These are phyloP conservation scores for Kluyveromyces dobzhanskii DNA, from an alignment of 805 yeast genomes.

Conservation along the genomic window DNA sequence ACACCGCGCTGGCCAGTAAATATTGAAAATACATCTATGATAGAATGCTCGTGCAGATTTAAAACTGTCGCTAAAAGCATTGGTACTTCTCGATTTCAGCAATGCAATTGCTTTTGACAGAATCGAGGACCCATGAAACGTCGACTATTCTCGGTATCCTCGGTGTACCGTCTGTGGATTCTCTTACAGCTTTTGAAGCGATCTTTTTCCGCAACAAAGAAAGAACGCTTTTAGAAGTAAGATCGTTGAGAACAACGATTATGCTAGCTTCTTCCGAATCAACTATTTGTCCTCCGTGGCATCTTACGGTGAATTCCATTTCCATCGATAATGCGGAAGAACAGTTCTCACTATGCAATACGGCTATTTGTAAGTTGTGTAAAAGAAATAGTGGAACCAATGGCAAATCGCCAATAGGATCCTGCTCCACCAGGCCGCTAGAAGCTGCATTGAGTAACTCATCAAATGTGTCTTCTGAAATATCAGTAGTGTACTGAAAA, in stretches of 20 bases:
- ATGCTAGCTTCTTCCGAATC: conserved; percentile 29
- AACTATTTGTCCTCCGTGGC: conserved; percentile 38
- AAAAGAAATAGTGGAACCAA: conserved; percentile 30
- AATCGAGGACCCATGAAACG: conserved; percentile 30
- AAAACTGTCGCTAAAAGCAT: neutral
- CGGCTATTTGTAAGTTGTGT: conserved; percentile 27
- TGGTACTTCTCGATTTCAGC: neutral
- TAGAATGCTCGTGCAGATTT: too few species aligned
- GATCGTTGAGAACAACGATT: conserved; percentile 28
- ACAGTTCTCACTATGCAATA: conserved; percentile 16
- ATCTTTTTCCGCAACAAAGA: conserved; percentile 2
- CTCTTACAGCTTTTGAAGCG: conserved; percentile 1
- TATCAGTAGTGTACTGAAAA: neutral
- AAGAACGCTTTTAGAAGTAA: conserved; percentile 8
- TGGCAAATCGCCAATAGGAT: conserved; percentile 14
- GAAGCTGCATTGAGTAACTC: neutral
- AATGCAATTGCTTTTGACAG: conserved; percentile 19
- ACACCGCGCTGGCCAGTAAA: too few species aligned
- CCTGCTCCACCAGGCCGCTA: too few species aligned
- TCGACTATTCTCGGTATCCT: conserved; percentile 30
- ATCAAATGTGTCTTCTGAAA: neutral
- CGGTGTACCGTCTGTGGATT: conserved; percentile 6
- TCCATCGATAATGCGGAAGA: conserved; percentile 9
- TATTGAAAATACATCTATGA: too few species aligned
- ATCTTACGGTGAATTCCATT: conserved; percentile 24